A percentile compares a stretch with the other conserved stretches of the same genome.
Conservation (phyloP, 768 basidiomycete genomes). For the Lepiota subincarnata region DNA sequence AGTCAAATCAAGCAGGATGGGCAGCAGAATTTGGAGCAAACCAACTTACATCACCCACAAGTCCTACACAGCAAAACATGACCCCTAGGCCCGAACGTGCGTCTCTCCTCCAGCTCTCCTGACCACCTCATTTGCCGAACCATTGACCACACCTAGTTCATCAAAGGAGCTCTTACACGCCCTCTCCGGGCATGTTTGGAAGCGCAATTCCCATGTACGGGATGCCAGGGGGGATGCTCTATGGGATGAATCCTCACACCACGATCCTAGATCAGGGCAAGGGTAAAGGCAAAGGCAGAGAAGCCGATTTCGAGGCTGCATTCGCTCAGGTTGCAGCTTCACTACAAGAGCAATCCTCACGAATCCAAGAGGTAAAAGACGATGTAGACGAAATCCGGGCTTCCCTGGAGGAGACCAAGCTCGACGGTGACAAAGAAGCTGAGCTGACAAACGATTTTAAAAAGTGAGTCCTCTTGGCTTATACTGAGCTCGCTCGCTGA, state of each 20-base stretch:
- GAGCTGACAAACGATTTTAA: constrained; percentile 41
- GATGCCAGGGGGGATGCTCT: constrained; percentile 29
- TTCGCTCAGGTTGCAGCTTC: constrained; percentile 67
- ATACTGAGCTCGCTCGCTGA: not conserved
- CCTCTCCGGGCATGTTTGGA: constrained; percentile 31
- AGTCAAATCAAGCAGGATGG: constrained; percentile 41
- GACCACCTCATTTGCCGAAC: not conserved
- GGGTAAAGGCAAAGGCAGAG: constrained; percentile 77
- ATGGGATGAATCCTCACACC: constrained; percentile 24
- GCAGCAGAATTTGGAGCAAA: constrained; percentile 48
- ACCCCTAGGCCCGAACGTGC: constrained; percentile 34
- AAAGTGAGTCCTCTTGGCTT: constrained; percentile 35
- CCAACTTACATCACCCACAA: constrained; percentile 19
- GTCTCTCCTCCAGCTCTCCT: constrained; percentile 18
- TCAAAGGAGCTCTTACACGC: constrained; percentile 38
- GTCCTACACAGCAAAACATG: constrained; percentile 30
- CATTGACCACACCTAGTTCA: constrained; percentile 25
- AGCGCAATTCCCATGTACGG: constrained; percentile 35
- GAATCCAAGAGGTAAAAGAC: constrained; percentile 40
- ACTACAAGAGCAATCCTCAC: constrained; percentile 26
- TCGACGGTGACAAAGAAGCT: constrained; percentile 26
- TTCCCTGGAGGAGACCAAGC: constrained; percentile 29
- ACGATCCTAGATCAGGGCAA: constrained; percentile 33
- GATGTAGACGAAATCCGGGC: constrained; percentile 47
- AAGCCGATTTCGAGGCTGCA: constrained; percentile 82